phyloP scores from a whole-genome alignment of 495 filamentous ascomycete genomes.

The Staphylotrichum longicolle region DNA sequence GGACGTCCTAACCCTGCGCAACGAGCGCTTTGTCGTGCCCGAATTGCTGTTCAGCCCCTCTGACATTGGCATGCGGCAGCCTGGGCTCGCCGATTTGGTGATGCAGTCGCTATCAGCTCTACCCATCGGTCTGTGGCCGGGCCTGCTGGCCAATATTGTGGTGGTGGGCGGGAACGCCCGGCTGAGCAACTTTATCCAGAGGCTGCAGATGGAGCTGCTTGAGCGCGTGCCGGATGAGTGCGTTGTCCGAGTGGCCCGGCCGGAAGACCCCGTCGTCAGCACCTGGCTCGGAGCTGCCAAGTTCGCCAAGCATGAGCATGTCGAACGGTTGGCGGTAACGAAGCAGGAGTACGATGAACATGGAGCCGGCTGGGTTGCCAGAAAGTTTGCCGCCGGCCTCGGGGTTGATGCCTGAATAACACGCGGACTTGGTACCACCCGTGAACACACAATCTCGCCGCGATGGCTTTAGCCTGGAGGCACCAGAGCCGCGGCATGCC shows the following conservation, averaged over 20 bases:
- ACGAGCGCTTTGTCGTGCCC: conserved; percentile 88
- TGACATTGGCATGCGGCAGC: conserved; percentile 84
- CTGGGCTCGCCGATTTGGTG: conserved; percentile 75
- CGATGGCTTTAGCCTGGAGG: no score
- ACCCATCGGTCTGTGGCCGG: conserved; percentile 72
- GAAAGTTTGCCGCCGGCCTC: conserved; percentile 58
- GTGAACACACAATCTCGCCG: background rate
- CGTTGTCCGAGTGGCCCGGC: conserved; percentile 66
- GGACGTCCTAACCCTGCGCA: conserved; percentile 80
- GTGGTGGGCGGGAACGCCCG: conserved; percentile 84
- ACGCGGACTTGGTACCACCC: no score
- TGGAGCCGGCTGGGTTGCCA: conserved; percentile 73
- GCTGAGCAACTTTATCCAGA: conserved; percentile 76
- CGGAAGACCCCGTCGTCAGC: conserved; percentile 72
- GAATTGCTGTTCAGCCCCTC: conserved; percentile 84
- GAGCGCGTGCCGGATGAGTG: conserved; percentile 74
- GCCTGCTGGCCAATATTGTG: conserved; percentile 80
- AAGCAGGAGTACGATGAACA: conserved; percentile 88
- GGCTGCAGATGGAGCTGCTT: conserved; percentile 75
- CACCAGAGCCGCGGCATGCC: no score
- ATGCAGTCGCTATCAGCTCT: conserved; percentile 76
- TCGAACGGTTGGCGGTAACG: conserved; percentile 67
- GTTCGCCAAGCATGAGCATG: conserved; percentile 64
- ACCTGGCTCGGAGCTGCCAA: conserved; percentile 82
- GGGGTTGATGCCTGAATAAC: conserved; percentile 24